phyloP scores from a whole-genome alignment of 192 early-diverging fungal species.

The Helicostylum pulchrum region DNA sequence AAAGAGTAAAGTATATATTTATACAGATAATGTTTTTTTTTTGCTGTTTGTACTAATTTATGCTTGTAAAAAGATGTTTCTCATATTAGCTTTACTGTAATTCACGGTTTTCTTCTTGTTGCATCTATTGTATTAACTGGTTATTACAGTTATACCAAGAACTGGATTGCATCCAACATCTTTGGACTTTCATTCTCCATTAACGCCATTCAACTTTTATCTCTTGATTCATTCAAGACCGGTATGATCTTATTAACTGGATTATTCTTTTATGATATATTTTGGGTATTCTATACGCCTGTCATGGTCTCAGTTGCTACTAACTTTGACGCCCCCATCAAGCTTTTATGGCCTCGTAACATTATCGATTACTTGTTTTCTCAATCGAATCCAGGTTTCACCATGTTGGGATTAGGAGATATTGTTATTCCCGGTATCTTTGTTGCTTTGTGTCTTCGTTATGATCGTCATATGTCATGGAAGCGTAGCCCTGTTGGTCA shows the following conservation, averaged over 20 bases:
- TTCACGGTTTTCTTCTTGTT: slow-evolving; percentile 62
- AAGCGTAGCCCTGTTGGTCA: slow-evolving; percentile 52
- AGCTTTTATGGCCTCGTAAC: slow-evolving; percentile 85
- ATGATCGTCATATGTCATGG: slow-evolving; percentile 79
- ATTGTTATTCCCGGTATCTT: slow-evolving; percentile 98
- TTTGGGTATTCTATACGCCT: slow-evolving; percentile 98
- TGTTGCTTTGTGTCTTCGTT: slow-evolving; percentile 85
- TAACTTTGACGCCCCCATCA: slow-evolving; percentile 94
- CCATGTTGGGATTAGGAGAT: slow-evolving; percentile 95
- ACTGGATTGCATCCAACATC: slow-evolving; percentile 90
- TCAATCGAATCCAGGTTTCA: slow-evolving; percentile 55
- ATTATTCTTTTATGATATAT: slow-evolving; percentile 95
- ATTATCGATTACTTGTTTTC: slow-evolving; percentile 51
- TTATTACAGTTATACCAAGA: slow-evolving; percentile 81
- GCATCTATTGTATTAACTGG: slow-evolving; percentile 58
- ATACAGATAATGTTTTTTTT: background rate
- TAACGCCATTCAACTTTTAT: slow-evolving; percentile 81
- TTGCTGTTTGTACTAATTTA: background rate
- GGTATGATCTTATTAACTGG: slow-evolving; percentile 91
- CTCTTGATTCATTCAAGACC: slow-evolving; percentile 93
- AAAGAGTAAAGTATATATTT: slow-evolving; percentile 45
- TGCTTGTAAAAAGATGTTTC: slow-evolving; percentile 45
- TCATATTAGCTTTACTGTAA: slow-evolving; percentile 54
- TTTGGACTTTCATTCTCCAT: slow-evolving; percentile 86
- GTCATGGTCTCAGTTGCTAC: slow-evolving; percentile 98